Conservation (phyloP, 306 rosid species). For the Albizia julibrissin region DNA sequence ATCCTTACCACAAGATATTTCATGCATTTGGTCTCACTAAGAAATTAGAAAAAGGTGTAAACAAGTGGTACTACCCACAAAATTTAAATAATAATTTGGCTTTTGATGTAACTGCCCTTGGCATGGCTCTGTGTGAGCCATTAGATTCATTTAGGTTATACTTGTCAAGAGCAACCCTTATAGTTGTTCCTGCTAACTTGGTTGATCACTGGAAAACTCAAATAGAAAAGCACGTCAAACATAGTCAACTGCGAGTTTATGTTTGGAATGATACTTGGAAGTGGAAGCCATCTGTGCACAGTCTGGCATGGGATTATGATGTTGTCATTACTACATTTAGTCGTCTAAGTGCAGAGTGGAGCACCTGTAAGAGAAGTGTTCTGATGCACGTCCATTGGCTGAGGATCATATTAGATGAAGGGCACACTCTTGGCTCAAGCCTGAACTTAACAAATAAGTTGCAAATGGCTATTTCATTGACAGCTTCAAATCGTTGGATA, state of each 20-base stretch:
- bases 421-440: conserved; percentile 98
- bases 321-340: conserved; percentile 89
- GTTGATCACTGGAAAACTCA: conserved; percentile 94
- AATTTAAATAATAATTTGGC: conserved; percentile 68
- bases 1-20: conserved; percentile 65
- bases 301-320: conserved; percentile 96
- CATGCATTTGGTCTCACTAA: conserved; percentile 83
- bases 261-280: conserved; percentile 73
- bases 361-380: conserved; percentile 70
- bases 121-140: conserved; percentile 71
- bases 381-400: conserved; percentile 92
- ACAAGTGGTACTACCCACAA: conserved; percentile 76
- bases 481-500: conserved; percentile 94
- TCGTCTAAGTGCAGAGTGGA: conserved; percentile 96
- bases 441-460: conserved; percentile 86
- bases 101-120: conserved; percentile 88
- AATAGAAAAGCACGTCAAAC: conserved; percentile 83
- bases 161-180: conserved; percentile 87
- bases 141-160: conserved; percentile 77
- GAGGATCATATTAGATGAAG: conserved; percentile 93
- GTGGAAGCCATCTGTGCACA: conserved; percentile 78
- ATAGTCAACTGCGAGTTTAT: conserved; percentile 71
- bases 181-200: conserved; percentile 92
- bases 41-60: conserved; percentile 65
- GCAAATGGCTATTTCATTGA: conserved; percentile 95